Base-by-base conservation (phyloP, 192 early-diverging fungal species). In the Podila epicladia region DNA sequence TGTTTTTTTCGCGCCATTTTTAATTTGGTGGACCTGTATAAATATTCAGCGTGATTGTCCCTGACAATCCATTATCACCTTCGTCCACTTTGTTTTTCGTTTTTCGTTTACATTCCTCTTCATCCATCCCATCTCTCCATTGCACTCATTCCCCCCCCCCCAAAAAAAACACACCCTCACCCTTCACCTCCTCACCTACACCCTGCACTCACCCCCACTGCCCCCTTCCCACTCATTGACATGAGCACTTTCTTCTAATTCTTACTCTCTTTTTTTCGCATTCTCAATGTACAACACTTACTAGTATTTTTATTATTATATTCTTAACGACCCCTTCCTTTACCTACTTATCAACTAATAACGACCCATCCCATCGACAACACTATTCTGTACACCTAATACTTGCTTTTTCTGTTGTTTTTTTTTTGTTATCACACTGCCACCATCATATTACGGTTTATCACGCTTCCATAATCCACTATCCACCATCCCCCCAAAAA, bases 141-240 rank as follows among this genome's bases (percentile, higher is more conserved):
- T 68, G 24, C 38, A 45, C 22, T 33, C 50, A 29, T 55, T 58
- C 22, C 48, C 51, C 3, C 51, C 3, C 45, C 20, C n/a, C n/a
- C n/a, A n/a, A n/a, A n/a, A n/a, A n/a, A 64, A n/a, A 33, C 31
- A 58, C 24, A 26, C 51, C 35, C 17, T 58, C 55, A 5, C 69
- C 22, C 1, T 68, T 26, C 26, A n/a, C 32, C 22, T 33, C 17
- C 15, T 26, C 55, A 17, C 45, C 51, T 50, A 13, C 62, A 45
- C 49, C 60, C 11, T 32, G 11, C 58, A 31, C 35, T 33, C 68
- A 31, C 31, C 29, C 26, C 29, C 9, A 7, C 59, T 26, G 11
- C 3, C 59, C 59, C 59, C 59, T 31, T 33, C 59, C 17, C 28
- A 61, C 26, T 61, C 59, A 28, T 32, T 61, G 28, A 61, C 59